Conservation (phyloP, 257 asterid species). For the Misopates orontium region DNA sequence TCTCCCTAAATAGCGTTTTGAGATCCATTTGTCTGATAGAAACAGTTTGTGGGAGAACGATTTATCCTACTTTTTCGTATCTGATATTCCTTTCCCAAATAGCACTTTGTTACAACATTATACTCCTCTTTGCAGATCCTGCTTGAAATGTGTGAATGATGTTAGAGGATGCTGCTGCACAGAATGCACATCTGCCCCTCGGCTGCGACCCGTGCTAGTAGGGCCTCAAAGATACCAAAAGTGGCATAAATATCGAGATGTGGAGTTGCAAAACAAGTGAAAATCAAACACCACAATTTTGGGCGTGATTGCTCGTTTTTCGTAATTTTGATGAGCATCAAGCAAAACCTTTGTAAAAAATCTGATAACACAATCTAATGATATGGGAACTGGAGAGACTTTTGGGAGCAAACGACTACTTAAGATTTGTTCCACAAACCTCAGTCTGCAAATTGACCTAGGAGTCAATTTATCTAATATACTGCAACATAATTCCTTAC, state of each 20-base stretch:
- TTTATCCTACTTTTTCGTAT: background rate
- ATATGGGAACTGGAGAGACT: too few species aligned
- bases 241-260: conserved; percentile 79
- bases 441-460: background rate
- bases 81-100: background rate
- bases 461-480: too few species aligned
- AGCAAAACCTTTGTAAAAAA: background rate
- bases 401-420: too few species aligned
- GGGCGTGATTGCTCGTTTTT: background rate
- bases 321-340: background rate
- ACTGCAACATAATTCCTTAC: too few species aligned
- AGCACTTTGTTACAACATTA: background rate
- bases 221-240: conserved; percentile 78
- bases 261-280: conserved; percentile 46
- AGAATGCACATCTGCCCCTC: conserved; percentile 63
- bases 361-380: background rate
- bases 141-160: conserved; percentile 51
- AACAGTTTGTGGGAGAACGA: too few species aligned
- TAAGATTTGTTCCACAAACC: too few species aligned
- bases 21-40: too few species aligned
- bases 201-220: conserved; percentile 72
- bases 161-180: conserved; percentile 83
- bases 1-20: too few species aligned
- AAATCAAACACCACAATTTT: background rate
- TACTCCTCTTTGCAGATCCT: conserved; percentile 55